Evolutionary conservation across 805 yeast genomes (phyloP).

Genomic region (Hemisphaericaspora nanyangensis): DNA sequence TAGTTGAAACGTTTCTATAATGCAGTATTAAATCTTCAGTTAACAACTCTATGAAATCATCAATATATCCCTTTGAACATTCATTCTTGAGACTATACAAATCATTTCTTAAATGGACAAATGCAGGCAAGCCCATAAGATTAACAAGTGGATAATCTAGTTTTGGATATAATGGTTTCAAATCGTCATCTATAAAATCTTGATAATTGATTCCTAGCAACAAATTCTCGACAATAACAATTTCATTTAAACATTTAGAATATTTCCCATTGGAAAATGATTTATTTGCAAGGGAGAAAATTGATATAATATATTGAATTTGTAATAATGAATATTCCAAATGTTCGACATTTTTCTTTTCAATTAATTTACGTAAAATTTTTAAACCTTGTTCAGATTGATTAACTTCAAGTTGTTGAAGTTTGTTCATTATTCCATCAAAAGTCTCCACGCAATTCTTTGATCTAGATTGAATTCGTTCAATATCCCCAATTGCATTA

Average conservation of each 20-base stretch:
- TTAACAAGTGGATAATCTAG: conserved; percentile 34
- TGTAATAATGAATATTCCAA: conserved; percentile 62
- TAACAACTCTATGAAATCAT: conserved; percentile 52
- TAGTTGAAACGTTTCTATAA: conserved; percentile 44
- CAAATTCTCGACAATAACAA: conserved; percentile 54
- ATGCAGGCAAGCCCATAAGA: conserved; percentile 46
- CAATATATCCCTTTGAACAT: conserved; percentile 66
- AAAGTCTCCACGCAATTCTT: conserved; percentile 46
- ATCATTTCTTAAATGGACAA: conserved; percentile 47
- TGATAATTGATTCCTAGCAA: conserved; percentile 29
- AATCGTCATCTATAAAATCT: conserved; percentile 14
- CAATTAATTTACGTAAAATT: conserved; percentile 46
- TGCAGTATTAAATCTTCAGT: conserved; percentile 60
- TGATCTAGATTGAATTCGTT: conserved; percentile 56
- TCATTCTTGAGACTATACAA: conserved; percentile 54
- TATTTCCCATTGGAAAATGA: conserved; percentile 44
- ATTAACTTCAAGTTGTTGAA: conserved; percentile 44
- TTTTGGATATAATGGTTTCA: conserved; percentile 15
- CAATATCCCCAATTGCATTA: conserved; percentile 76
- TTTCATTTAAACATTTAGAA: conserved; percentile 52
- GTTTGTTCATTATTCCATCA: conserved; percentile 40
- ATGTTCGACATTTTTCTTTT: conserved; percentile 55
- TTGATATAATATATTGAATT: conserved; percentile 35
- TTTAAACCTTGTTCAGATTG: conserved; percentile 50
- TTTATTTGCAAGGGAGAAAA: conserved; percentile 31